Base-by-base conservation (phyloP, 140 eudicot species). In the Anethum foeniculum region DNA sequence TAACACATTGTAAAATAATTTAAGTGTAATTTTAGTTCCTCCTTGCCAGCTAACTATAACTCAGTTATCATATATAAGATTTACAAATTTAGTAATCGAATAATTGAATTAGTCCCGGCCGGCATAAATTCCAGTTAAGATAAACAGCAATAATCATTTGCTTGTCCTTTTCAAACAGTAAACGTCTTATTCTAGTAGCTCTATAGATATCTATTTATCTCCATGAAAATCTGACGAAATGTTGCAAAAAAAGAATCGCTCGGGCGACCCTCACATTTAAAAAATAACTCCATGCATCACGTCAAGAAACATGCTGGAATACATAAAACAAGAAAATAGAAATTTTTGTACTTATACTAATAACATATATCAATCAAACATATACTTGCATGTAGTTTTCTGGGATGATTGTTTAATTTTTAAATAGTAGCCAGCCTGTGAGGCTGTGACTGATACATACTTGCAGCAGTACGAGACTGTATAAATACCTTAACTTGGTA, bases 51-150 rank as follows among this genome's bases (percentile, higher is more conserved):
- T 2, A 60, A 9, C 34, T 6, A 21, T 27, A 56, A 23, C 65
- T 56, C 12, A 23, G 68, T 58, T 9, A n/a, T 60, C 27, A 25
- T 58, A 25, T 7, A 10, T n/a, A 9, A 60, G 69, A n/a, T n/a
- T 54, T 10, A 7, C 69, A 60, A 30, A 25, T n/a, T n/a, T 11
- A 60, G 69, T 5, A 34, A 28, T 65, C 72, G 8, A 25, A 64
- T 27, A 12, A 65, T 67, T 67, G 73, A 67, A 67, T 67, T 30
- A 32, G 73, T 67, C 73, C 73, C 73, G 73, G 73, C 73, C 6
- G 65, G 65, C 27, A 23, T 58, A 13, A 60, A 9, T 9, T 60
- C 69, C 69, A 60, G 12, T 10, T 60, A 9, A n/a, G 10, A 7
- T 23, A 58, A 15, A 58, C 68, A 32, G 69, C 69, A 34, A 34